Evolutionary conservation across 805 yeast genomes (phyloP).

Genomic region (Ogataea pilisensis): DNA sequence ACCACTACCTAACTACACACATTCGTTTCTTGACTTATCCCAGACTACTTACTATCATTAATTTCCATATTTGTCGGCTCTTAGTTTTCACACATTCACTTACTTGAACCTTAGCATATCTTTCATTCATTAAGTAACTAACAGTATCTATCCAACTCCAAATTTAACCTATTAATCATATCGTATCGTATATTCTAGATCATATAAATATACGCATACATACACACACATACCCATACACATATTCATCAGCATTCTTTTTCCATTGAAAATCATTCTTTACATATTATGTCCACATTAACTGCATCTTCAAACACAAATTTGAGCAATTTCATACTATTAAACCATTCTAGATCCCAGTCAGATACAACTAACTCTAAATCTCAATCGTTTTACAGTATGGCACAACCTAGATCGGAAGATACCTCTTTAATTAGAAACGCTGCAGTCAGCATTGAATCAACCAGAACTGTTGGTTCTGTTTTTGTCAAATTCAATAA

Average conservation of each 20-base stretch:
- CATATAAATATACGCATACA: too few relatives aligned
- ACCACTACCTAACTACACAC: neutral
- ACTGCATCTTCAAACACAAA: conserved; percentile 15
- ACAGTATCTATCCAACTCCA: too few relatives aligned
- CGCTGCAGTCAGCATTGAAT: conserved; percentile 1
- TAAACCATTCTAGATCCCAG: conserved; percentile 29
- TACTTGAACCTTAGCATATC: neutral
- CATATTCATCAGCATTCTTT: neutral
- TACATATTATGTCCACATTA: conserved; percentile 14
- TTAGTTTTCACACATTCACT: neutral
- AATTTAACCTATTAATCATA: too few relatives aligned
- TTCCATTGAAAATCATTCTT: neutral
- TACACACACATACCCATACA: neutral
- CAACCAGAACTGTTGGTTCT: conserved; percentile 3
- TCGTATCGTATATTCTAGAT: too few relatives aligned
- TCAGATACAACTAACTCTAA: conserved; percentile 29
- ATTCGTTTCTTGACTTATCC: neutral
- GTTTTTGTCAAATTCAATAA: neutral
- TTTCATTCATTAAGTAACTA: too few relatives aligned
- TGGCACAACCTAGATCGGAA: conserved; percentile 24
- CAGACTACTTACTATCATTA: neutral
- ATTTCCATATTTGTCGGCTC: neutral
- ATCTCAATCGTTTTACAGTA: conserved; percentile 20
- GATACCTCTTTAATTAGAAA: conserved; percentile 11
- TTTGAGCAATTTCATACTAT: conserved; percentile 4